A percentile compares a stretch with the other conserved stretches of the same genome.
phyloP scores from a whole-genome alignment of 2,329 filamentous ascomycete species.

The Nigrospora osmanthi region DNA sequence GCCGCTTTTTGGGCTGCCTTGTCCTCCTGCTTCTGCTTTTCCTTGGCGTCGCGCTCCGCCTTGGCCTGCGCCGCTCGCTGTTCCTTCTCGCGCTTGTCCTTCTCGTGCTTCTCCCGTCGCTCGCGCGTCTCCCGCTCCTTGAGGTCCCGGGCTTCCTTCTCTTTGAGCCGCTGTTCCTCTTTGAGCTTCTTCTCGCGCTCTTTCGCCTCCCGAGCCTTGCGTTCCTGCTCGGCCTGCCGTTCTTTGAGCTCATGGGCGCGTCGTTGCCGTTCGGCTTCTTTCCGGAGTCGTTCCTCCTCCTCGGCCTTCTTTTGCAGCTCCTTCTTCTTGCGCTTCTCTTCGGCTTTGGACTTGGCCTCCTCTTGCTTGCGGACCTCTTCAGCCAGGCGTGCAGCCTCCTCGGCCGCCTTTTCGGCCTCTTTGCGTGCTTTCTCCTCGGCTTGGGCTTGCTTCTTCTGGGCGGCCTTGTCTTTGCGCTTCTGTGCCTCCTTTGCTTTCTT shows the following conservation, averaged over 20 bases:
- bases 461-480: slow-evolving; percentile 91
- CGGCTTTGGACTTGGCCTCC: slow-evolving; percentile 72
- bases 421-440: slow-evolving; percentile 86
- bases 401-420: slow-evolving; percentile 82
- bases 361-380: slow-evolving; percentile 73
- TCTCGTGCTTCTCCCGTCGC: slow-evolving; percentile 49
- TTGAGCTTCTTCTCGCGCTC: slow-evolving; percentile 78
- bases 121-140: slow-evolving; percentile 56
- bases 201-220: slow-evolving; percentile 72
- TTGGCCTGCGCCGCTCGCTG: slow-evolving; percentile 29
- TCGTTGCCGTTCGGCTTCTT: slow-evolving; percentile 77
- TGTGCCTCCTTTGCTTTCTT: slow-evolving; percentile 93
- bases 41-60: slow-evolving; percentile 38
- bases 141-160: slow-evolving; percentile 68
- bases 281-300: slow-evolving; percentile 78
- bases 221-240: slow-evolving; percentile 75
- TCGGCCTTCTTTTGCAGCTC: slow-evolving; percentile 85
- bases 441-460: slow-evolving; percentile 76
- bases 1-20: slow-evolving; percentile 32
- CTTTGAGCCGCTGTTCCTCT: slow-evolving; percentile 72
- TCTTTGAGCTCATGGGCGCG: slow-evolving; percentile 79
- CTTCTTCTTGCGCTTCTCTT: slow-evolving; percentile 86
- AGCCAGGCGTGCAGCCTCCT: slow-evolving; percentile 69
- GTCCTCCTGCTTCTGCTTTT: slow-evolving; percentile 37
- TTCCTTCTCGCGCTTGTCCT: slow-evolving; percentile 53